A percentile compares a stretch with the other conserved stretches of the same genome.
Conservation (phyloP, 129 eudicot species). For the Pulicaria dysenterica region DNA sequence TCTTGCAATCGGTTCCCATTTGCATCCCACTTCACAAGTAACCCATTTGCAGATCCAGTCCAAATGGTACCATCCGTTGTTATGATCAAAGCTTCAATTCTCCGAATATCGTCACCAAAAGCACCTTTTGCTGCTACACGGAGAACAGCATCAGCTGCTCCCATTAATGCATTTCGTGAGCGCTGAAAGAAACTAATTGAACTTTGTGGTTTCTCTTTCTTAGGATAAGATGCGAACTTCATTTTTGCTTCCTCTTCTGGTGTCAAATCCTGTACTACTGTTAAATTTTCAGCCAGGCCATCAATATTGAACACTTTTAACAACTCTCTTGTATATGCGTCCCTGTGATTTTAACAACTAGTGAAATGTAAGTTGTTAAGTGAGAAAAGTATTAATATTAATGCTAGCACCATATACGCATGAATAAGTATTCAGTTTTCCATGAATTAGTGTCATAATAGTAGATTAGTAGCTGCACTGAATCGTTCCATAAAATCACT, state of each 20-base stretch:
- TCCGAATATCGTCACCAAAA: conserved; percentile 69
- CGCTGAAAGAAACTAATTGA: conserved; percentile 84
- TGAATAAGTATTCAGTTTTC: conserved; percentile 4
- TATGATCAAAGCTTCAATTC: conserved; percentile 65
- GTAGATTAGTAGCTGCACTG: too few species aligned
- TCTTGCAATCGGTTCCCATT: conserved; percentile 85
- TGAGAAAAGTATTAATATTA: too few species aligned
- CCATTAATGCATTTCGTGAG: conserved; percentile 90
- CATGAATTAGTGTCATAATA: neutral
- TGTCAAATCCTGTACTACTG: conserved; percentile 53
- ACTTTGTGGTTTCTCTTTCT: conserved; percentile 67
- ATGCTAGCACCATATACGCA: too few species aligned
- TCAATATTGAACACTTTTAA: conserved; percentile 82
- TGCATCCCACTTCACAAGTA: conserved; percentile 84
- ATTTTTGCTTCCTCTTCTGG: conserved; percentile 75
- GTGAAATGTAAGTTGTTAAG: neutral
- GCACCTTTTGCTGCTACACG: conserved; percentile 90
- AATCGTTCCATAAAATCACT: too few species aligned
- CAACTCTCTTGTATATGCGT: conserved; percentile 82
- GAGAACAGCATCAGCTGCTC: conserved; percentile 99
- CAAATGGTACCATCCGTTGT: conserved; percentile 74
- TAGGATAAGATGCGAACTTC: conserved; percentile 55
- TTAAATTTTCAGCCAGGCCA: conserved; percentile 79
- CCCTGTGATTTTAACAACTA: conserved; percentile 54
- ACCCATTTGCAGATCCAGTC: conserved; percentile 85